Conservation (phyloP, 805 yeast genomes). For the Monosporozyma yasuniensis region DNA sequence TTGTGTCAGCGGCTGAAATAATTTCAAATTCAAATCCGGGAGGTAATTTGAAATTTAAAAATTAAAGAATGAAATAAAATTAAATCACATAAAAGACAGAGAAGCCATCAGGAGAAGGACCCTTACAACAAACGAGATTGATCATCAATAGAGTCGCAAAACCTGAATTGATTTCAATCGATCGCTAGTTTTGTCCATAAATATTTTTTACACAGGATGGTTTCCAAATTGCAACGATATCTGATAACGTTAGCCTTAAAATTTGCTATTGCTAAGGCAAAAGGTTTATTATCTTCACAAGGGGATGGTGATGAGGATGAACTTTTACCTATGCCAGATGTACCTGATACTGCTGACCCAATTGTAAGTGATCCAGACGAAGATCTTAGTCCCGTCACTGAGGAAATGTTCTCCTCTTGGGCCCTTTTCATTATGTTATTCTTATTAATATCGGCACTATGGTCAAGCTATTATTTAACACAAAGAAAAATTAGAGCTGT, state of each 20-base stretch:
- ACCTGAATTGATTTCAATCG: not conserved
- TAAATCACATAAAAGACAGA: not conserved
- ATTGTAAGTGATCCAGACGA: conserved; percentile 49
- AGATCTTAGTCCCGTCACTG: conserved; percentile 74
- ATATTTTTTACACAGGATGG: not conserved
- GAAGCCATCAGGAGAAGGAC: not conserved
- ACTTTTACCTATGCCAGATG: conserved; percentile 29
- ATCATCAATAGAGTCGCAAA: not conserved
- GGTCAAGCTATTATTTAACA: conserved; percentile 91
- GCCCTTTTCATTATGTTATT: conserved; percentile 81
- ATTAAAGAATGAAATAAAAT: not conserved
- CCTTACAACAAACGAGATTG: not conserved
- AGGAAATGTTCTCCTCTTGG: conserved; percentile 96
- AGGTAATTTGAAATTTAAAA: not conserved
- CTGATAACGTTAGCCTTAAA: conserved; percentile 2
- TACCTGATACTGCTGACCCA: conserved; percentile 27
- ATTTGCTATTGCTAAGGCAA: conserved; percentile 1
- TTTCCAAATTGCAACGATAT: conserved; percentile 1
- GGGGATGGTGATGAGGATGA: conserved; percentile 32
- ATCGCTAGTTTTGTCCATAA: not conserved
- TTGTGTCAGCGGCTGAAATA: not conserved
- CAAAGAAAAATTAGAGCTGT: conserved; percentile 86
- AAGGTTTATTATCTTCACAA: conserved; percentile 1
- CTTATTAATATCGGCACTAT: conserved; percentile 75
- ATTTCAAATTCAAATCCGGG: not conserved